Percentiles rank a stretch among this genome's conserved stretches.
Conservation (phyloP, 768 basidiomycete genomes). For the Harrya chromipes region DNA sequence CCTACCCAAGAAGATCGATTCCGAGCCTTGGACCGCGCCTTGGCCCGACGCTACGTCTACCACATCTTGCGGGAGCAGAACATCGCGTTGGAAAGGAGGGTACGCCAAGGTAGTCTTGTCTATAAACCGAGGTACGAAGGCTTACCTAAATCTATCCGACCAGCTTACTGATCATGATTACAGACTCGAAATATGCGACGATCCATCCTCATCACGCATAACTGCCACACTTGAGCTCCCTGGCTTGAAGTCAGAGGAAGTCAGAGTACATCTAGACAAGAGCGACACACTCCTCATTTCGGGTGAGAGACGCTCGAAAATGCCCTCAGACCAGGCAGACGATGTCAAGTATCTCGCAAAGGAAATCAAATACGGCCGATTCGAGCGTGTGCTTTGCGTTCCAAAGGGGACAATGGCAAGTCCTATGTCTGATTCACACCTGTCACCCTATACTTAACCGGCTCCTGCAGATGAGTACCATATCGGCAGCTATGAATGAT, state of each 20-base stretch:
- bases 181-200: conserved; percentile 41
- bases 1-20: conserved; percentile 24
- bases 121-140: conserved; percentile 31
- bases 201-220: conserved; percentile 30
- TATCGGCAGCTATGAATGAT: conserved; percentile 39
- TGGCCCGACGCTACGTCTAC: conserved; percentile 30
- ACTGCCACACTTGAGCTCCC: conserved; percentile 40
- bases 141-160: conserved; percentile 1
- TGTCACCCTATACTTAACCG: neutral
- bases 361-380: conserved; percentile 41
- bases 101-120: conserved; percentile 27
- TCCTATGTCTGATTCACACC: neutral
- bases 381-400: conserved; percentile 35
- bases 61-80: conserved; percentile 22
- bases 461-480: conserved; percentile 31
- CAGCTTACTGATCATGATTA: conserved; percentile 11
- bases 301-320: conserved; percentile 28
- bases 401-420: conserved; percentile 38
- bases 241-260: conserved; percentile 35
- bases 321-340: conserved; percentile 15
- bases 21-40: conserved; percentile 29
- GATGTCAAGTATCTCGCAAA: conserved; percentile 28
- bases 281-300: conserved; percentile 32
- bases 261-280: conserved; percentile 33
- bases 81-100: conserved; percentile 16